Evolutionary conservation across 768 basidiomycete species (phyloP).

Genomic region (Rossbeevera mucosa): DNA sequence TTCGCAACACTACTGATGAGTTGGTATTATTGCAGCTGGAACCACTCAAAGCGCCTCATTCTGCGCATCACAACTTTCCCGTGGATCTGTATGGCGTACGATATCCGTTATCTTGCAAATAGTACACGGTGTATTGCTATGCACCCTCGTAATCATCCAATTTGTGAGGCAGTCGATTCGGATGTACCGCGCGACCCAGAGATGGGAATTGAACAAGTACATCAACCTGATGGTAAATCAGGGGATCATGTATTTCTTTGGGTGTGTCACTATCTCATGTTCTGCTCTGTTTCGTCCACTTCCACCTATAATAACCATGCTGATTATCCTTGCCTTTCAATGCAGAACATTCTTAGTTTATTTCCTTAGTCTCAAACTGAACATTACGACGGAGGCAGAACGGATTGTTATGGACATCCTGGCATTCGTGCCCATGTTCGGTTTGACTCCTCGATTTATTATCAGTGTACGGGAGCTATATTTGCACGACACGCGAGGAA

Average conservation of each 20-base stretch:
- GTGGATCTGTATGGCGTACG: neutral
- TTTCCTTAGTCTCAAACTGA: no score
- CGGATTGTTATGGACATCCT: neutral
- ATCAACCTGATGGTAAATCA: neutral
- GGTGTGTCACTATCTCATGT: no score
- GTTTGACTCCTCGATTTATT: neutral
- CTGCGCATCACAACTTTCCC: neutral
- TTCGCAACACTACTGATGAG: neutral
- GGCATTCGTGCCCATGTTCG: neutral
- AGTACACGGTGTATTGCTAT: neutral
- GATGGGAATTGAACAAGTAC: neutral
- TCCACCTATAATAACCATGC: no score
- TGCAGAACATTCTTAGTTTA: no score
- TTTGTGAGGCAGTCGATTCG: neutral
- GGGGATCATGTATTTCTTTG: neutral
- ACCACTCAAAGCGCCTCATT: neutral
- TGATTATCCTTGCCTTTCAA: no score
- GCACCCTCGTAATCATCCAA: neutral
- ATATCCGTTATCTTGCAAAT: neutral
- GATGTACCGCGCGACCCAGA: neutral
- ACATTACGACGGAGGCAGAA: no score
- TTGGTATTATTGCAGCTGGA: neutral
- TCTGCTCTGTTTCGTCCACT: no score
- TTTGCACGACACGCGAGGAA: neutral
- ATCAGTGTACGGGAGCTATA: neutral